Evolutionary conservation across 257 asterid species (phyloP), one percentile per base, ranked within the genome.

Genomic region (Ligustrum vulgare): DNA sequence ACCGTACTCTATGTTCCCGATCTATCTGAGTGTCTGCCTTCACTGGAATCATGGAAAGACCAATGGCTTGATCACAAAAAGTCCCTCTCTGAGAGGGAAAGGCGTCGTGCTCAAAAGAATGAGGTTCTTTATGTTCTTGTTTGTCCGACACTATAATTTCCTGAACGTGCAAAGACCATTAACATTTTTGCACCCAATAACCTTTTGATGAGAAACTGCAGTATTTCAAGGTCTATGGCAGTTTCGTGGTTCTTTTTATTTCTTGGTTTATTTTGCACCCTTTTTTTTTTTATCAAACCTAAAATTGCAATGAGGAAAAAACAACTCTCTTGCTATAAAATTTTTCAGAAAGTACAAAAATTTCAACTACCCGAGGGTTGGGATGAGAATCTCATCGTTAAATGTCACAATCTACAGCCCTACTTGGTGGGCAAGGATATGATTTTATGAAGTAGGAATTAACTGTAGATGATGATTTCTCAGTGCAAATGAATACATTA

Each of bases 1-100:
- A 91, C 96, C 33, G 99, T 93, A 67, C 75, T 89, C 74, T 95
- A 85, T 76, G 89, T 93, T 81, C 99, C 99, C 11, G 96, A 95
- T 87, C 85, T 95, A 58, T 88, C 97, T 11, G 90, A 83, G 7
- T 94, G 97, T 80, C 93, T 91, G 70, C 99, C 99, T 74, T 93
- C 98, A 28, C 78, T 90, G 74, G 96, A 91, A 51, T 80, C 79
- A 71, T 95, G 99, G 99, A 82, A 89, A 72, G 94, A 95, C 6
- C 94, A 86, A 78, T 93, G 96, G 98, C 75, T 89, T 80, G 84
- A 86, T 82, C 88, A 90, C 86, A 95, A 86, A 77, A 90, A 80
- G 80, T 80, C 82, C 72, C 82, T 88, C 80, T 76, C 89, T 47
- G 97, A 91, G 83, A 87, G 97, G 82, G 96, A 87, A 76, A 84